Percentiles rank a stretch among this genome's conserved stretches.
Conservation (phyloP, 371 early-diverging fungal genomes). For the Apophysomyces ossiformis region DNA sequence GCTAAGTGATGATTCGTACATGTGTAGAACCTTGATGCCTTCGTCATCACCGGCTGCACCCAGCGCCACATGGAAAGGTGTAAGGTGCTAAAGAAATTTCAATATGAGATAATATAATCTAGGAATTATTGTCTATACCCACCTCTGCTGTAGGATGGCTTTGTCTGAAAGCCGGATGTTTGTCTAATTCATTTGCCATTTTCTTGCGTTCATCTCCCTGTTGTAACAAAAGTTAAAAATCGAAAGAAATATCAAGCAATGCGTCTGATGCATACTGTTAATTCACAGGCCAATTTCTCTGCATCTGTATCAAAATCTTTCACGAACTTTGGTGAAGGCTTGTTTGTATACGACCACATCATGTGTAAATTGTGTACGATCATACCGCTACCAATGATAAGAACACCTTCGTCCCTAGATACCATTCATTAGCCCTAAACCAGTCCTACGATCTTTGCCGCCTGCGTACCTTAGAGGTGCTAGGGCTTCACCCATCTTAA, state of each 20-base stretch:
- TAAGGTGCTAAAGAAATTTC: constrained; percentile 25
- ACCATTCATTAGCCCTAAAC: too few species aligned
- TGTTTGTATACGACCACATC: constrained; percentile 31
- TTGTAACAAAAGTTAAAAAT: neutral
- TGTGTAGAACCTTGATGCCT: constrained; percentile 26
- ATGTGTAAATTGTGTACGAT: constrained; percentile 63
- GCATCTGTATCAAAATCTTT: constrained; percentile 30
- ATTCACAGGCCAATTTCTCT: constrained; percentile 21
- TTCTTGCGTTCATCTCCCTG: constrained; percentile 31
- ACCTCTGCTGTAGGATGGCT: constrained; percentile 49
- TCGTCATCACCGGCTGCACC: constrained; percentile 39
- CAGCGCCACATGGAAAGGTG: constrained; percentile 40
- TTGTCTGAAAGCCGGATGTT: constrained; percentile 31
- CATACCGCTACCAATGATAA: constrained; percentile 67
- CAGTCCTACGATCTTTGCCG: neutral
- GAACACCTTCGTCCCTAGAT: constrained; percentile 52
- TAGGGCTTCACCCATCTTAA: constrained; percentile 37
- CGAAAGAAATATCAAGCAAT: neutral
- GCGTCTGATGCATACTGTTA: constrained; percentile 5
- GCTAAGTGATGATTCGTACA: constrained; percentile 29
- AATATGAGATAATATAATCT: too few species aligned
- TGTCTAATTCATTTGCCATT: constrained; percentile 21
- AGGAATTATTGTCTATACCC: neutral
- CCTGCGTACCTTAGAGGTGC: constrained; percentile 34
- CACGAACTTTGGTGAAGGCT: constrained; percentile 31